Conservation (phyloP, 257 asterid species). For the Datura wrightii region DNA sequence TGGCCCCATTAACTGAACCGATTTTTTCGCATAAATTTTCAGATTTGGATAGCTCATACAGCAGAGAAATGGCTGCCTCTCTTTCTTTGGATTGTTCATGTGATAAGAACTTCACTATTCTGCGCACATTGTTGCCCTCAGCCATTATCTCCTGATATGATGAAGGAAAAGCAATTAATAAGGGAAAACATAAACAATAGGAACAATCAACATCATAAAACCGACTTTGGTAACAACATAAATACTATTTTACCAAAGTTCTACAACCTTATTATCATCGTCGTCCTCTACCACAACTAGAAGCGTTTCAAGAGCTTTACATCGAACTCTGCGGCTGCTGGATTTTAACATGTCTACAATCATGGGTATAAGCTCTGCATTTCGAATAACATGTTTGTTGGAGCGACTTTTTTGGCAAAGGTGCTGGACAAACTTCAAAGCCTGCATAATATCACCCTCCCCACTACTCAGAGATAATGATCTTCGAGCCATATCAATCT, state of each 20-base stretch:
- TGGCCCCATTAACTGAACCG: slow-evolving; percentile 86
- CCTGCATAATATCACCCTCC: slow-evolving; percentile 67
- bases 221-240: slow-evolving; percentile 21
- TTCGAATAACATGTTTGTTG: slow-evolving; percentile 69
- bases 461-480: slow-evolving; percentile 58
- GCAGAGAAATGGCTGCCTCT: slow-evolving; percentile 86
- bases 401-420: slow-evolving; percentile 67
- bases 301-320: slow-evolving; percentile 85
- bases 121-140: slow-evolving; percentile 89
- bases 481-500: slow-evolving; percentile 85
- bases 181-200: background rate
- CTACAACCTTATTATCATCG: slow-evolving; percentile 85
- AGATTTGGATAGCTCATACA: slow-evolving; percentile 86
- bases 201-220: slow-evolving; percentile 28
- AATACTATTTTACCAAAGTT: slow-evolving; percentile 27
- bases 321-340: slow-evolving; percentile 70
- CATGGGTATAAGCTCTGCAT: slow-evolving; percentile 81
- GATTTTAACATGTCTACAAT: slow-evolving; percentile 73
- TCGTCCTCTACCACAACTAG: slow-evolving; percentile 83
- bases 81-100: slow-evolving; percentile 84
- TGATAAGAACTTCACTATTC: slow-evolving; percentile 75
- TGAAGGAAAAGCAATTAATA: background rate
- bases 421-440: slow-evolving; percentile 69
- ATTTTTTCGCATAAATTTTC: slow-evolving; percentile 76
- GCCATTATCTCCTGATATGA: slow-evolving; percentile 77